phyloP scores from a whole-genome alignment of 495 filamentous ascomycete genomes.

The Immersiella caudata region DNA sequence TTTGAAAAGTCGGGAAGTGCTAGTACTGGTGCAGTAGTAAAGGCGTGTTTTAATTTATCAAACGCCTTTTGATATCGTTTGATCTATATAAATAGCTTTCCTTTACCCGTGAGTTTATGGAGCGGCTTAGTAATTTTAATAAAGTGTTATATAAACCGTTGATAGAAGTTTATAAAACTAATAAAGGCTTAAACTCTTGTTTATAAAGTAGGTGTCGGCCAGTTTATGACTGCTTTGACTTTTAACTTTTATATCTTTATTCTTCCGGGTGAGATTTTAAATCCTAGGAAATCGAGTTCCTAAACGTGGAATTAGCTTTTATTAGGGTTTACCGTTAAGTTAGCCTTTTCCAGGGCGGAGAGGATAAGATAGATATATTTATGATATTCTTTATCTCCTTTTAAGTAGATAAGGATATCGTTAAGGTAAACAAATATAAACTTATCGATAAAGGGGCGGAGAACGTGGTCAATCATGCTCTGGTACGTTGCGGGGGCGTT shows the following conservation, averaged over 20 bases:
- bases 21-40: not conserved
- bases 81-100: not conserved
- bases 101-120: not conserved
- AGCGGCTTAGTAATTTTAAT: not conserved
- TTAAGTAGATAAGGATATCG: no score
- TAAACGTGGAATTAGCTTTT: not conserved
- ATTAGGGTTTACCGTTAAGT: not conserved
- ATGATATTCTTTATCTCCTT: no score
- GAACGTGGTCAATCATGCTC: no score
- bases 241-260: constrained; percentile 13
- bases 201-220: not conserved
- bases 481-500: no score
- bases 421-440: no score
- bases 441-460: no score
- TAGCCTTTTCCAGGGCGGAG: not conserved
- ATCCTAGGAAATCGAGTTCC: constrained; percentile 1
- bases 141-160: constrained; percentile 13
- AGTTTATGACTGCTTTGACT: constrained; percentile 5
- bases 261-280: not conserved
- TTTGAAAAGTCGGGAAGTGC: not conserved
- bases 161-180: constrained; percentile 25
- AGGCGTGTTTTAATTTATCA: not conserved
- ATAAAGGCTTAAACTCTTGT: not conserved
- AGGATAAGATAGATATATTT: no score
- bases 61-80: not conserved